Percentiles rank a stretch among this genome's conserved stretches.
phyloP scores from a whole-genome alignment of 2,329 filamentous ascomycete species.

The Xylariales sp. region DNA sequence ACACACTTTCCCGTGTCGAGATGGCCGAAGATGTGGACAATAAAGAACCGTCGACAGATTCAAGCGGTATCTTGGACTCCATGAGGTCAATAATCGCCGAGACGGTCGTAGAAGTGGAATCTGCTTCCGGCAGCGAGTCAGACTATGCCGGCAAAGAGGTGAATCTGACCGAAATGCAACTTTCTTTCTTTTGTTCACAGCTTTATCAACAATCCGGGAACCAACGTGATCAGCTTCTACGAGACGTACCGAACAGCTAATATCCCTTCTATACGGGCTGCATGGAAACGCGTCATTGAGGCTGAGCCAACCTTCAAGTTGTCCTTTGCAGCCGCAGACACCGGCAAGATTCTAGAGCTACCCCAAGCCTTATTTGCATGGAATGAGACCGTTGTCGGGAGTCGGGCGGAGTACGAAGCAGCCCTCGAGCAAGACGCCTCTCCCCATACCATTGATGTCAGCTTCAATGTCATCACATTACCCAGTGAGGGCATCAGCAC shows the following conservation, averaged over 20 bases:
- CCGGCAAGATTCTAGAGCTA: conserved; percentile 1
- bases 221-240: conserved; percentile 16
- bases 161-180: neutral
- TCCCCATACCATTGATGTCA: conserved; percentile 6
- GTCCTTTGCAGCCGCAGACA: neutral
- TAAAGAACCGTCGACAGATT: too few species aligned
- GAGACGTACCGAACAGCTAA: conserved; percentile 19
- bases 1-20: too few species aligned
- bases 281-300: conserved; percentile 15
- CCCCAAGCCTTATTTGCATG: conserved; percentile 3
- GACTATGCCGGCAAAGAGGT: too few species aligned
- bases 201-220: neutral
- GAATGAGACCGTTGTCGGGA: neutral
- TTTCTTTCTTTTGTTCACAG: conserved; percentile 22
- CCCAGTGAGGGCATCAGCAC: conserved; percentile 8
- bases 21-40: too few species aligned
- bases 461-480: conserved; percentile 17
- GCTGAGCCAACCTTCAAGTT: conserved; percentile 9
- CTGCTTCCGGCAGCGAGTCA: too few species aligned
- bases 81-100: too few species aligned
- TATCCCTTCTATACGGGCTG: conserved; percentile 7
- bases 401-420: neutral
- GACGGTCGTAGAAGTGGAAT: too few species aligned
- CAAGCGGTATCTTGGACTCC: too few species aligned
- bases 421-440: neutral